Evolutionary conservation across 768 basidiomycete species (phyloP), one percentile per base, ranked within the genome.

Genomic region (Panaeolus papilionaceus): DNA sequence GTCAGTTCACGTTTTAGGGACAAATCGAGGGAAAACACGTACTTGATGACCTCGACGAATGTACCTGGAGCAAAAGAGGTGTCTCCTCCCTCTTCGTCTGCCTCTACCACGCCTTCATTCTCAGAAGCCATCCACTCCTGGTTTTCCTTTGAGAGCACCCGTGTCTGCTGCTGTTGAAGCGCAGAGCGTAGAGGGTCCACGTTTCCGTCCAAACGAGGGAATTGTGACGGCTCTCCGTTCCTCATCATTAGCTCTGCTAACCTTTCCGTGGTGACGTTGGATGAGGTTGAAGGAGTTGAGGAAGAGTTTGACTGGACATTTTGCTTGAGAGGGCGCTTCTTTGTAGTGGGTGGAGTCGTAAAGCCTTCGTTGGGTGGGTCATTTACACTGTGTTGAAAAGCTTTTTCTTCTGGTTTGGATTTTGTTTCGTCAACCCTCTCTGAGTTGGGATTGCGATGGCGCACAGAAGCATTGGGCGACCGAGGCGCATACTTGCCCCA

Each of bases 21-120:
- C 10, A 26, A 67, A 38, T 33, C 45, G 58, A 12, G 26, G 38
- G 39, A 63, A 8, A 7, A 33, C 11, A 69, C 80, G 64, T 68
- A 85, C 88, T 82, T 84, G 70, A 87, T 79, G 40, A 84, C 71
- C 70, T 89, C 88, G 11, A 88, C 78, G 58, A 88, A 87, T 20
- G 86, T 80, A 1, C 87, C 88, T 8, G 79, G 80, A 5, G 58
- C 16, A 45, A 72, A 70, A 0, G 64, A 62, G 8, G 63, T 64
- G 14, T 67, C 67, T 7, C 38, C 62, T 2, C 14, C n/a, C 18
- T 38, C n/a, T 40, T 45, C 54, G 37, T 62, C 33, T 12, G 14
- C 37, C 6, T 61, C 54, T 28, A 28, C 18, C 3, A 20, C 28
- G n/a, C 64, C 63, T 14, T 71, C 69, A 44, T 68, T 63, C 16